phyloP scores from a whole-genome alignment of 257 asterid species.

The Nicotiana undulata region DNA sequence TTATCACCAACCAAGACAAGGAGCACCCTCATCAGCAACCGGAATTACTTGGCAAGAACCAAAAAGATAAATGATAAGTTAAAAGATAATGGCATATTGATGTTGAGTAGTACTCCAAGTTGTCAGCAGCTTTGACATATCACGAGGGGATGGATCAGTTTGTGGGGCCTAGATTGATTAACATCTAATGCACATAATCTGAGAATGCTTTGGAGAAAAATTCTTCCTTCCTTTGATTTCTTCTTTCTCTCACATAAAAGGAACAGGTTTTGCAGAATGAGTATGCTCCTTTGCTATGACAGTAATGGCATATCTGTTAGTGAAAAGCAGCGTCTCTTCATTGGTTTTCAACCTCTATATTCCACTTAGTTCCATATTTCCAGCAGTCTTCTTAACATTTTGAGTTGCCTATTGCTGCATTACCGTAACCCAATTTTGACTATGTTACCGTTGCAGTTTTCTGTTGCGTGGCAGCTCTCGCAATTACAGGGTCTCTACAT shows the following conservation, averaged over 20 bases:
- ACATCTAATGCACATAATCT: background rate
- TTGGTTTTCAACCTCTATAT: background rate
- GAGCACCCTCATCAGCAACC: background rate
- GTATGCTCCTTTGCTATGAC: background rate
- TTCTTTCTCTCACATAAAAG: background rate
- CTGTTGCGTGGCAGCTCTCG: slow-evolving; percentile 95
- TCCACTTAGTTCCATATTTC: background rate
- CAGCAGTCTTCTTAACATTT: background rate
- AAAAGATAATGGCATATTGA: background rate
- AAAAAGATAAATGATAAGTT: background rate
- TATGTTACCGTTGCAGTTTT: slow-evolving; percentile 45
- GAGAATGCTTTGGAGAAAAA: background rate
- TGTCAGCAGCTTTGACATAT: background rate
- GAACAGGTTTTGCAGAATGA: background rate
- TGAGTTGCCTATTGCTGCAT: background rate
- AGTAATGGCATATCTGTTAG: background rate
- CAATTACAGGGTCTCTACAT: slow-evolving; percentile 79
- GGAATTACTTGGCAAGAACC: background rate
- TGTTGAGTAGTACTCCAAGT: background rate
- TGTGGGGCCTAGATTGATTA: background rate
- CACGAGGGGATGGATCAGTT: background rate
- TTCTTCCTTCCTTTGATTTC: background rate
- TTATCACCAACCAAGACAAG: background rate
- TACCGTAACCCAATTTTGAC: background rate
- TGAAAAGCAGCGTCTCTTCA: background rate